These are phyloP conservation scores for Trifolium subterraneum DNA, from an alignment of 306 rosid genomes.

Conservation along the genomic window DNA sequence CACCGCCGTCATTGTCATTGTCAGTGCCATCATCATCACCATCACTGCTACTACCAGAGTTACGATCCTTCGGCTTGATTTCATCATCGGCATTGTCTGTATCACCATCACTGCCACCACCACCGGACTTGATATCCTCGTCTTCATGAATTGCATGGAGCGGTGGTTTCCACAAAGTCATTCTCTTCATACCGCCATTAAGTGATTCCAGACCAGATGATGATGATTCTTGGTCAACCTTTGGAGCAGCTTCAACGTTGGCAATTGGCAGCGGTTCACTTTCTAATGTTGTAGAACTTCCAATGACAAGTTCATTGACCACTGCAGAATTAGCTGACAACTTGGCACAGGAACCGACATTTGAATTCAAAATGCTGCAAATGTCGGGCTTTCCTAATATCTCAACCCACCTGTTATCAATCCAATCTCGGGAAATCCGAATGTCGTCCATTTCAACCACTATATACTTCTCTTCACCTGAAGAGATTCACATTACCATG, in stretches of 20 bases:
- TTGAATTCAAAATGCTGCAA: slow-evolving; percentile 50
- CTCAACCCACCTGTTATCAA: slow-evolving; percentile 67
- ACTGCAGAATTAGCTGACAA: slow-evolving; percentile 37
- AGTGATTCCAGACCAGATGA: neutral
- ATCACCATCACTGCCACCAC: slow-evolving; percentile 36
- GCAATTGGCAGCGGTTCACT: slow-evolving; percentile 37
- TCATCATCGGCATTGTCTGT: slow-evolving; percentile 30
- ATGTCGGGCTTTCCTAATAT: slow-evolving; percentile 58
- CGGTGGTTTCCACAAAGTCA: slow-evolving; percentile 40
- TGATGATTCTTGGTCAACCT: slow-evolving; percentile 23
- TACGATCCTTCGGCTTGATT: slow-evolving; percentile 25
- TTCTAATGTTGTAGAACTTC: slow-evolving; percentile 38
- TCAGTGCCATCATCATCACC: neutral
- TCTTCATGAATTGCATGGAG: slow-evolving; percentile 50
- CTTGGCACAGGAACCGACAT: slow-evolving; percentile 39
- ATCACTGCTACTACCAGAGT: slow-evolving; percentile 34
- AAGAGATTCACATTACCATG: slow-evolving; percentile 45
- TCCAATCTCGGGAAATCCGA: slow-evolving; percentile 74
- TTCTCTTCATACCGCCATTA: slow-evolving; percentile 16
- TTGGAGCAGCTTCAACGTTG: slow-evolving; percentile 43
- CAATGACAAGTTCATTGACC: slow-evolving; percentile 41
- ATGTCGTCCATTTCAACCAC: slow-evolving; percentile 50
- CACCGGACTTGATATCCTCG: slow-evolving; percentile 36
- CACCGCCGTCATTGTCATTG: neutral
- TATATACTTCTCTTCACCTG: slow-evolving; percentile 69